Evolutionary conservation across 495 filamentous ascomycete species (phyloP).

Genomic region (Coniosporium apollinis): DNA sequence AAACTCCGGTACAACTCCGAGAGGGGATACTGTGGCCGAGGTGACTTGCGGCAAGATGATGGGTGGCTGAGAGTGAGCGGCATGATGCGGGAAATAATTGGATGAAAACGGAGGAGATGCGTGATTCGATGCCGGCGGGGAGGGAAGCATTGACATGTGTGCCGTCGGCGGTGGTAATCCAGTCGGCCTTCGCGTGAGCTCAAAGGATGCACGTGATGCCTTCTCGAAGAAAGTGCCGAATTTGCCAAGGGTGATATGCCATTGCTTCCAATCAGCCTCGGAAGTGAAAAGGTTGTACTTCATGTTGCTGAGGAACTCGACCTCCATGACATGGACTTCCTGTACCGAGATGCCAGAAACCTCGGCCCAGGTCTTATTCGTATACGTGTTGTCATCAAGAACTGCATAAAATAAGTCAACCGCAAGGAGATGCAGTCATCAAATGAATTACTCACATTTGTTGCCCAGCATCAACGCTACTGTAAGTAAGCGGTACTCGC

Average conservation of each 20-base stretch:
- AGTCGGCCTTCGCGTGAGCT: conserved; percentile 3
- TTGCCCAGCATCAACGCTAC: conserved; percentile 97
- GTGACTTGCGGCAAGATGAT: conserved; percentile 25
- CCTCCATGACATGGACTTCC: conserved; percentile 98
- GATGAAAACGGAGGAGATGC: conserved; percentile 24
- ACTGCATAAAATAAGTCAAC: conserved; percentile 30
- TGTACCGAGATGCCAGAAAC: conserved; percentile 87
- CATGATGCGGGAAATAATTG: conserved; percentile 13
- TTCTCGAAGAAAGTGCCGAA: conserved; percentile 69
- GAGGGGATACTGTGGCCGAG: conserved; percentile 32
- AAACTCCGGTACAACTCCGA: conserved; percentile 32
- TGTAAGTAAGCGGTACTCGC: conserved; percentile 87
- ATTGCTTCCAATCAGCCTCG: conserved; percentile 63
- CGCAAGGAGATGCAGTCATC: neutral
- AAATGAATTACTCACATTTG: conserved; percentile 51
- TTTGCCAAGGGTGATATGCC: conserved; percentile 63
- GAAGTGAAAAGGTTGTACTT: conserved; percentile 82
- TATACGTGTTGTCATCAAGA: conserved; percentile 97
- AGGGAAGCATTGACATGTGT: too few relatives aligned
- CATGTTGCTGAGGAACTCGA: conserved; percentile 98
- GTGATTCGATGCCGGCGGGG: conserved; percentile 33
- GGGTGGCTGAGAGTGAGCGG: conserved; percentile 19
- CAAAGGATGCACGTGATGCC: conserved; percentile 25
- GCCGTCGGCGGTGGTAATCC: conserved; percentile 8
- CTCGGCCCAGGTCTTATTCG: conserved; percentile 99